Conservation (phyloP, 1,139 yeast species). For the Zygotorulaspora mrakii region DNA sequence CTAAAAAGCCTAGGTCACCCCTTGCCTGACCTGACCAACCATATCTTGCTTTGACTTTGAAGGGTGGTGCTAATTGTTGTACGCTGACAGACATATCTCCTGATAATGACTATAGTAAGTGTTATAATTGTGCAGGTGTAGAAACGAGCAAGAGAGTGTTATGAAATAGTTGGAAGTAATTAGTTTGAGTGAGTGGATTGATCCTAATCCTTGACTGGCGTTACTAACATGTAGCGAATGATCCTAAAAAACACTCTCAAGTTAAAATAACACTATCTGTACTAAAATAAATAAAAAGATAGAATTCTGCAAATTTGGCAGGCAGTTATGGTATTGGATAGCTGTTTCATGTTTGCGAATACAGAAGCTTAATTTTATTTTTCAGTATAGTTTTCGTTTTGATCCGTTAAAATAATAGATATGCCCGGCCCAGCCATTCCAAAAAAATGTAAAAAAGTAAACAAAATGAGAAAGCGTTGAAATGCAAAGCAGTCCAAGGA, state of each 20-base stretch:
- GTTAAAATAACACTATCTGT: not conserved
- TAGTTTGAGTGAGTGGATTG: not conserved
- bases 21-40: conserved; percentile 92
- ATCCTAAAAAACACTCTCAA: not conserved
- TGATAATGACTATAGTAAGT: not conserved
- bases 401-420: conserved; percentile 1
- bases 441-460: too few relatives aligned
- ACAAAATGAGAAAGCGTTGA: not conserved
- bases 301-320: too few relatives aligned
- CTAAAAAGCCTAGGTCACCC: conserved; percentile 87
- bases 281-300: too few relatives aligned
- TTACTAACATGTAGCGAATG: not conserved
- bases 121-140: conserved; percentile 1
- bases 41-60: conserved; percentile 70
- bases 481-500: not conserved
- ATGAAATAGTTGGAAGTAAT: not conserved
- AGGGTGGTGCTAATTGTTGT: conserved; percentile 44
- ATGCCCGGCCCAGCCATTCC: conserved; percentile 11
- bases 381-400: not conserved
- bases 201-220: conserved; percentile 1
- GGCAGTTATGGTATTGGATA: too few relatives aligned
- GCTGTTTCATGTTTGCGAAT: too few relatives aligned
- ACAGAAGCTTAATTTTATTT: too few relatives aligned
- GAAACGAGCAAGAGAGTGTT: conserved; percentile 1
- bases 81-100: conserved; percentile 15